phyloP scores from a whole-genome alignment of 2,329 filamentous ascomycete species.

The Pseudocercospora macadamiae region DNA sequence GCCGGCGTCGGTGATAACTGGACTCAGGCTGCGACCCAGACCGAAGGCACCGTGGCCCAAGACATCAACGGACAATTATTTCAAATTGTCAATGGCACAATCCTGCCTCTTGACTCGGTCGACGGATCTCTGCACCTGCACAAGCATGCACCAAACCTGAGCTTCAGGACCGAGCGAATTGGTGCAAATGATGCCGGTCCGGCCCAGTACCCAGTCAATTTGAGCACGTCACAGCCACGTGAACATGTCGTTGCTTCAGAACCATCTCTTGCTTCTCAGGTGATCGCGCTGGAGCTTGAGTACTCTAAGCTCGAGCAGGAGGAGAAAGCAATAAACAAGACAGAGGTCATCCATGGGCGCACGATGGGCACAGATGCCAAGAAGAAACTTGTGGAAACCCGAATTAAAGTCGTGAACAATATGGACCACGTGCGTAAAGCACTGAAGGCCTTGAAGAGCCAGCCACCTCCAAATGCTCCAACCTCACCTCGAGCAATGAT shows the following conservation, averaged over 20 bases:
- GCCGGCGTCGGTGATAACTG: slow-evolving; percentile 34
- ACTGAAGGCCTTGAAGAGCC: slow-evolving; percentile 37
- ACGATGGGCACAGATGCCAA: slow-evolving; percentile 37
- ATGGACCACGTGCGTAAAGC: slow-evolving; percentile 41
- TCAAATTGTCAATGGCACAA: slow-evolving; percentile 42
- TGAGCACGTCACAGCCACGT: background rate
- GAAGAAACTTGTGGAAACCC: slow-evolving; percentile 37
- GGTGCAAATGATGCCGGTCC: background rate
- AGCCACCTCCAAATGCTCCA: slow-evolving; percentile 29
- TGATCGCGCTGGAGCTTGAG: slow-evolving; percentile 40
- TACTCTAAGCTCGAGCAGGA: slow-evolving; percentile 42
- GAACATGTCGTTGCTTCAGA: slow-evolving; percentile 20
- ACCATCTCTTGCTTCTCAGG: slow-evolving; percentile 35
- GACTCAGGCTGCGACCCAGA: slow-evolving; percentile 29
- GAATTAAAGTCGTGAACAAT: slow-evolving; percentile 37
- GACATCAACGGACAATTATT: slow-evolving; percentile 40
- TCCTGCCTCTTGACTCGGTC: slow-evolving; percentile 38
- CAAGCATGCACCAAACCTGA: slow-evolving; percentile 42
- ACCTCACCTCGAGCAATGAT: slow-evolving; percentile 29
- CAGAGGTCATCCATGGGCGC: slow-evolving; percentile 40
- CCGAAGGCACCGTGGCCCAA: slow-evolving; percentile 43
- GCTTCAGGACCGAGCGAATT: slow-evolving; percentile 22
- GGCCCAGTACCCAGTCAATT: background rate
- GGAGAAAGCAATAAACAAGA: slow-evolving; percentile 42
- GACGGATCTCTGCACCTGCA: slow-evolving; percentile 40